Conservation (phyloP, 2,329 filamentous ascomycete genomes). For the Botrytis aclada region DNA sequence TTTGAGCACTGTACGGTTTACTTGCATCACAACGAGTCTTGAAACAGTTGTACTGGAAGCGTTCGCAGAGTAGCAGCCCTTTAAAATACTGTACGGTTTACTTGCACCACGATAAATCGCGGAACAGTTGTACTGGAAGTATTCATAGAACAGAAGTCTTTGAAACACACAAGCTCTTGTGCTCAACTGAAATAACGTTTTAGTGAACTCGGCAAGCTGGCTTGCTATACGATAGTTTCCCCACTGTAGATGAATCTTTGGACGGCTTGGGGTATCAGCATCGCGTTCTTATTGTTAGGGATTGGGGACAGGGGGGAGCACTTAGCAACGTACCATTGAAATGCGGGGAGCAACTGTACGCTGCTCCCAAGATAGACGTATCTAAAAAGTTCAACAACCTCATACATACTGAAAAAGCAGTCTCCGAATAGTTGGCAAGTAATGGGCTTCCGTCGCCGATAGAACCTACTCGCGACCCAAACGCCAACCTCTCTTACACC, state of each 20-base stretch:
- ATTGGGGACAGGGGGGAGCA: background rate
- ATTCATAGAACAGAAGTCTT: background rate
- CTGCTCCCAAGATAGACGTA: slow-evolving; percentile 11
- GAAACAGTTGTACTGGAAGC: slow-evolving; percentile 12
- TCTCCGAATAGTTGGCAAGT: background rate
- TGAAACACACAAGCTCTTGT: background rate
- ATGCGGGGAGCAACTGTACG: slow-evolving; percentile 8
- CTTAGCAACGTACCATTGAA: background rate
- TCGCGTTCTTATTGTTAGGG: background rate
- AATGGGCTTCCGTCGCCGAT: slow-evolving; percentile 4
- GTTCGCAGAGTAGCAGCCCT: background rate
- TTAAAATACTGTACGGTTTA: slow-evolving; percentile 5
- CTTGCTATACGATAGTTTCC: slow-evolving; percentile 11
- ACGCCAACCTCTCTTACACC: slow-evolving; percentile 11
- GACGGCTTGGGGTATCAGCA: slow-evolving; percentile 3
- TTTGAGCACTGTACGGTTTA: slow-evolving; percentile 2
- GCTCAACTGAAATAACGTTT: background rate
- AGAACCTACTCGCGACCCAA: slow-evolving; percentile 14
- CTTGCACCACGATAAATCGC: background rate
- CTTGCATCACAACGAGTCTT: background rate
- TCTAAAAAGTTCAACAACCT: slow-evolving; percentile 9
- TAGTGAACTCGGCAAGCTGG: slow-evolving; percentile 6
- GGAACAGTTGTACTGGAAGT: slow-evolving; percentile 12
- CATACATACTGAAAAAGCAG: slow-evolving; percentile 12
- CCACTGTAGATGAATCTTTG: background rate